Base-by-base conservation (phyloP, 345 rosid genomes). In the Lenwebbia sp. region DNA sequence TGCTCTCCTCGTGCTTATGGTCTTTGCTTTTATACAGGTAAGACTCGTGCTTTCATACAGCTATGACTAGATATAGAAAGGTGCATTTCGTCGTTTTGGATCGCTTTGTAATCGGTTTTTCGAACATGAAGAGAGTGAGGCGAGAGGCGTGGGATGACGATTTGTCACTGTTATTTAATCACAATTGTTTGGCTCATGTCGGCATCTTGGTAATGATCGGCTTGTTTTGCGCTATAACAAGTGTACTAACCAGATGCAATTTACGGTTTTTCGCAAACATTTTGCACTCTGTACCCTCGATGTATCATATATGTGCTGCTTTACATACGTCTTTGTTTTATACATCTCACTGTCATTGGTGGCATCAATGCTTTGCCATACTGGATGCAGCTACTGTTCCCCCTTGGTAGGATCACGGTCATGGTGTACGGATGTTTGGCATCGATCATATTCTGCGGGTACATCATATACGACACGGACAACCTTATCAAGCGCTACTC, bases 401-500 rank as follows among this genome's bases (percentile, higher is more conserved):
- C 94, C 6, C 25, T 91, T 82, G 92, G 94, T 8, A 92, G 57
- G 81, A 65, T 91, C 60, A 87, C 91, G 5, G 54, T 84, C 47
- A 92, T 90, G 94, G 84, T 92, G 23, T 91, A 88, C 28, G 94
- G 92, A 53, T 83, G 88, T 57, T 76, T 90, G 90, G 92, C 92
- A 25, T 76, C 92, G 1, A 88, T 92, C 74, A 87, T 92, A 56
- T 92, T 92, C 85, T 92, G 90, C 10, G 89, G 87, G 30, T 87
- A 82, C 85, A 88, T 84, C 41, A 85, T 95, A 2, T 96, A 92
- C 9, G 98, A 95, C 85, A 96, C 99, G 0, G 99, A 95, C 88
- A 95, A 96, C 88, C 89, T 96, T 87, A 96, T 96, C 91, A 96
- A 96, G 92, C 95, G 99, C 9, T 91, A 87, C 90, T 65, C 91